A percentile compares a stretch with the other conserved stretches of the same genome.
Conservation (phyloP, 2,329 filamentous ascomycete species). For the Xylariaceae sp. region DNA sequence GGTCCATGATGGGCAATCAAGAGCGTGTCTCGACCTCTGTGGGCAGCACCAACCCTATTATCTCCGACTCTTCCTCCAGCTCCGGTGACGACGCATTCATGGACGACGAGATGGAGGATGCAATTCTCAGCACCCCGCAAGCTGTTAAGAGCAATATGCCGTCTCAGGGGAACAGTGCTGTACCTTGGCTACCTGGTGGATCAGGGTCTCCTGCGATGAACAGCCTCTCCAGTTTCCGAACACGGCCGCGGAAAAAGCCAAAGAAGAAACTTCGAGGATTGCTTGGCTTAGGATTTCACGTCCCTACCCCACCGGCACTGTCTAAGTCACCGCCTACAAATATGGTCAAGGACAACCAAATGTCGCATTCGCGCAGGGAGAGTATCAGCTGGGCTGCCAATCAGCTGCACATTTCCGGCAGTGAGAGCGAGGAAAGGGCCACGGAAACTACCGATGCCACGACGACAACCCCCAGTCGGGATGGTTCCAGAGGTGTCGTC, state of each 20-base stretch:
- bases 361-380: slow-evolving; percentile 63
- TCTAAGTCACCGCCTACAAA: slow-evolving; percentile 70
- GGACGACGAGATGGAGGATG: slow-evolving; percentile 74
- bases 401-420: slow-evolving; percentile 76
- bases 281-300: slow-evolving; percentile 47
- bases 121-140: slow-evolving; percentile 80
- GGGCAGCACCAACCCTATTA: slow-evolving; percentile 70
- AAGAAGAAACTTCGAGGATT: slow-evolving; percentile 45
- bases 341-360: slow-evolving; percentile 31
- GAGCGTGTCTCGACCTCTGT: slow-evolving; percentile 78
- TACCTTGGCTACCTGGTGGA: slow-evolving; percentile 60
- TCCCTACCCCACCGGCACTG: slow-evolving; percentile 35
- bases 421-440: slow-evolving; percentile 71
- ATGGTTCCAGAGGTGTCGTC: slow-evolving; percentile 70
- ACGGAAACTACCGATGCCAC: slow-evolving; percentile 42
- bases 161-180: slow-evolving; percentile 20
- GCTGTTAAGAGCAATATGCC: slow-evolving; percentile 54
- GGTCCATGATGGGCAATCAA: slow-evolving; percentile 65
- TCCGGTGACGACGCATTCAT: slow-evolving; percentile 66
- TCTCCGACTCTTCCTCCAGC: slow-evolving; percentile 72
- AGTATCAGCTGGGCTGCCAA: slow-evolving; percentile 89
- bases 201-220: slow-evolving; percentile 72
- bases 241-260: slow-evolving; percentile 67
- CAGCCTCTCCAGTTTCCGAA: slow-evolving; percentile 76
- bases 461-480: slow-evolving; percentile 41